Conservation (phyloP, 1,139 yeast species). For the Tardiomyces digboiensis region DNA sequence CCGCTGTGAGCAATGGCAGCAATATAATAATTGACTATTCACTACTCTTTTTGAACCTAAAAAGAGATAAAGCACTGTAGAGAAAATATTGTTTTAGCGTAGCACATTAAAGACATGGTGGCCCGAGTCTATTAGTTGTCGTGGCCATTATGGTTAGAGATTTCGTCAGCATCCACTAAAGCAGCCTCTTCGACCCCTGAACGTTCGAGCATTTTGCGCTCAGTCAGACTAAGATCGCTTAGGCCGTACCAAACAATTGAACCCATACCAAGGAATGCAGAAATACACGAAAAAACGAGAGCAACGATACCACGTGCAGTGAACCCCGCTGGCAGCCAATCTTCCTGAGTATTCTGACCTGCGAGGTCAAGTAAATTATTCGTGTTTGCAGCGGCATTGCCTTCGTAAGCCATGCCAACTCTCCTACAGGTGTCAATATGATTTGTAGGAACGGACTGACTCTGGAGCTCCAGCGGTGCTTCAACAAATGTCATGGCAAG, state of each 20-base stretch:
- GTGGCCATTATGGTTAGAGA: neutral
- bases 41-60: no score
- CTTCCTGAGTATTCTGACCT: slow-evolving; percentile 63
- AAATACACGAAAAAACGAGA: slow-evolving; percentile 63
- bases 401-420: slow-evolving; percentile 39
- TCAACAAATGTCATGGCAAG: slow-evolving; percentile 38
- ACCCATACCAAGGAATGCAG: slow-evolving; percentile 72
- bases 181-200: neutral
- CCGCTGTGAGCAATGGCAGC: no score
- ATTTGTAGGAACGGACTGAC: slow-evolving; percentile 38
- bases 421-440: slow-evolving; percentile 53
- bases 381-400: slow-evolving; percentile 71
- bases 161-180: neutral
- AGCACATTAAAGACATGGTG: no score
- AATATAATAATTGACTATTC: no score
- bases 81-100: no score
- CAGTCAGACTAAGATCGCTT: slow-evolving; percentile 36
- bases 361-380: slow-evolving; percentile 49
- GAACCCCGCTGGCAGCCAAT: slow-evolving; percentile 71
- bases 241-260: slow-evolving; percentile 77
- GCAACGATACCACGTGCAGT: slow-evolving; percentile 89
- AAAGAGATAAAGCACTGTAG: no score
- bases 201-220: neutral
- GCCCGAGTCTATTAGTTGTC: neutral
- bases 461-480: slow-evolving; percentile 57